Evolutionary conservation across 2,329 filamentous ascomycete genomes (phyloP).

Genomic region (Penicillium brevicompactum): DNA sequence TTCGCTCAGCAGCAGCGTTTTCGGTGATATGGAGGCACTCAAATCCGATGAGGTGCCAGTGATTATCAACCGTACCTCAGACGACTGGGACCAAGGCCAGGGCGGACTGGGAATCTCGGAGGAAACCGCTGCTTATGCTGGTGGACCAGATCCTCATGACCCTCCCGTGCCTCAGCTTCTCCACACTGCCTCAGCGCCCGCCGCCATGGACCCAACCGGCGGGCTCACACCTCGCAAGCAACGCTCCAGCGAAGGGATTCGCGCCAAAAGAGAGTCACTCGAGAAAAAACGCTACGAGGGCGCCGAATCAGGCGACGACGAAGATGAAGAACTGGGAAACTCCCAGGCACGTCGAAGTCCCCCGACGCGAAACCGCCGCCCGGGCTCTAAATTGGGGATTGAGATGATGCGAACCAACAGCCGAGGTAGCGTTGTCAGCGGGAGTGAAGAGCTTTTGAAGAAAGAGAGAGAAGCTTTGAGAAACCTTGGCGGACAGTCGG

Average conservation of each 20-base stretch:
- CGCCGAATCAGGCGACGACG: conserved; percentile 87
- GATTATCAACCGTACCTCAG: conserved; percentile 71
- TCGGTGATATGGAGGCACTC: conserved; percentile 80
- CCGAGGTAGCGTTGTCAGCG: conserved; percentile 72
- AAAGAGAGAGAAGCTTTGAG: conserved; percentile 39
- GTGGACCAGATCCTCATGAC: conserved; percentile 25
- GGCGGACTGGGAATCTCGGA: conserved; percentile 77
- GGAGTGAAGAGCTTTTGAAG: conserved; percentile 42
- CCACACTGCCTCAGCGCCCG: conserved; percentile 67
- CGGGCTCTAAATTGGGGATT: conserved; percentile 85
- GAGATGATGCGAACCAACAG: conserved; percentile 99
- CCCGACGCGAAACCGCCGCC: conserved; percentile 57
- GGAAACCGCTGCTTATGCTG: conserved; percentile 39
- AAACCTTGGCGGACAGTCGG: conserved; percentile 22
- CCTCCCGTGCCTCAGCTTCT: conserved; percentile 56
- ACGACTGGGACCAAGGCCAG: conserved; percentile 71
- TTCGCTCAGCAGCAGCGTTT: conserved; percentile 79
- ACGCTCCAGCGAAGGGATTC: conserved; percentile 72
- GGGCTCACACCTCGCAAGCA: conserved; percentile 59
- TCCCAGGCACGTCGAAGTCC: conserved; percentile 55
- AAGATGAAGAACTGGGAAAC: conserved; percentile 84
- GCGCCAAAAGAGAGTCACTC: conserved; percentile 71
- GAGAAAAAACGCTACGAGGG: conserved; percentile 74
- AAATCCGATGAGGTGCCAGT: conserved; percentile 77
- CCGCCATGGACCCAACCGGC: conserved; percentile 57